A percentile compares a stretch with the other conserved stretches of the same genome.
These are phyloP conservation scores for Dendrobium catenatum DNA, from an alignment of 106 monocot genomes.

Conservation along the genomic window DNA sequence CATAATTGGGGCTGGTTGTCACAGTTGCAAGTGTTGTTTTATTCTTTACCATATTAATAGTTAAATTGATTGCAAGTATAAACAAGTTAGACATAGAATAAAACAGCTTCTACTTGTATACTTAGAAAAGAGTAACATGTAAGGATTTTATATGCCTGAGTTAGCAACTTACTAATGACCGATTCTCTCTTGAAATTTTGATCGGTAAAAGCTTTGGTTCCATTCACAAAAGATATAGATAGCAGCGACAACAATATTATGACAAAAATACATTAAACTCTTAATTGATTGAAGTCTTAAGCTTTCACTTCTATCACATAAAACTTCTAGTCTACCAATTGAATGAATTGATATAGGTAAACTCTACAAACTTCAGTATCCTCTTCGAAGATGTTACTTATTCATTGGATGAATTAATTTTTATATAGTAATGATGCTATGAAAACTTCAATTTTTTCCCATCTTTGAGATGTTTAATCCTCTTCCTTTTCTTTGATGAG, in stretches of 20 bases:
- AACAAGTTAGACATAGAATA: background rate
- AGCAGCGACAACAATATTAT: background rate
- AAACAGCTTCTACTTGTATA: background rate
- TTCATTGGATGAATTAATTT: background rate
- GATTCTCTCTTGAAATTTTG: constrained; percentile 23
- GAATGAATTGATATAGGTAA: background rate
- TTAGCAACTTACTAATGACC: constrained; percentile 9
- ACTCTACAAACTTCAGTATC: background rate
- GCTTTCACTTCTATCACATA: too few relatives aligned
- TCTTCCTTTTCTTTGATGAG: background rate
- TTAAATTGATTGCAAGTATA: background rate
- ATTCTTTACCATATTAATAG: too few relatives aligned
- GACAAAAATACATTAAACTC: too few relatives aligned
- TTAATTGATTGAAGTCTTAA: too few relatives aligned
- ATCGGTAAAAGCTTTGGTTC: constrained; percentile 6
- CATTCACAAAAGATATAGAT: constrained; percentile 12
- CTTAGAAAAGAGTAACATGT: background rate
- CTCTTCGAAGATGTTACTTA: background rate
- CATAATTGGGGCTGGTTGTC: background rate
- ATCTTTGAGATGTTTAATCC: background rate
- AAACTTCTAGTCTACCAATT: background rate
- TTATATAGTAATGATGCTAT: background rate
- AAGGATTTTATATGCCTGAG: background rate
- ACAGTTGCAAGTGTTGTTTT: too few relatives aligned
- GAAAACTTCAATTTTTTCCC: background rate